These are phyloP conservation scores for Zygoascus sp. DNA, from an alignment of 1,139 yeast genomes.

Conservation along the genomic window DNA sequence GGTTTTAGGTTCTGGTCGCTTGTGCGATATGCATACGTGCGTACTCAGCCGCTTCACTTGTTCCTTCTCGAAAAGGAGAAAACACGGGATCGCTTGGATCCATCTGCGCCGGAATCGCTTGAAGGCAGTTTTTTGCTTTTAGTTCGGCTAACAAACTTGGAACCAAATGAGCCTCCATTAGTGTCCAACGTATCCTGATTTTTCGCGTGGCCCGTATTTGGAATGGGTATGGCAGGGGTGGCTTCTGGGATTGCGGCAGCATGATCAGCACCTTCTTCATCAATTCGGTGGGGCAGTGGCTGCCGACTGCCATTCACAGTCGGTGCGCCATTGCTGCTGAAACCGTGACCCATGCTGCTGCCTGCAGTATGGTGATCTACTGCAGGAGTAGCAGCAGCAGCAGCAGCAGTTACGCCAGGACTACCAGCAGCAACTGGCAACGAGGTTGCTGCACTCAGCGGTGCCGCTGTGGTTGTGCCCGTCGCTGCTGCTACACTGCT, in stretches of 20 bases:
- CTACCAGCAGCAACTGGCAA: too few species aligned
- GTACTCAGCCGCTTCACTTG: too few species aligned
- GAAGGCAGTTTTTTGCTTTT: constrained; percentile 5
- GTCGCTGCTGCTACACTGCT: constrained; percentile 1
- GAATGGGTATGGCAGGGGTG: constrained; percentile 13
- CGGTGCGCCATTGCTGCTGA: too few species aligned
- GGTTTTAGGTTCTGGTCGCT: too few species aligned
- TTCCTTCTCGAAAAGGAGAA: constrained; percentile 11
- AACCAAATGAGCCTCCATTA: not conserved
- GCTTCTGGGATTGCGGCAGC: not conserved
- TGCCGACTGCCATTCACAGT: constrained; percentile 3
- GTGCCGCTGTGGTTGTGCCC: constrained; percentile 6
- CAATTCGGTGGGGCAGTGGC: not conserved
- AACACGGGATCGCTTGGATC: constrained; percentile 2
- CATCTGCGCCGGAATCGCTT: not conserved
- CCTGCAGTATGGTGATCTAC: too few species aligned
- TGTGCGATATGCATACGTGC: too few species aligned
- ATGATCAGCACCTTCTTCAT: not conserved
- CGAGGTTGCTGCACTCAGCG: constrained; percentile 1
- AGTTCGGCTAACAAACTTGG: constrained; percentile 5
- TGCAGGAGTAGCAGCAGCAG: too few species aligned
- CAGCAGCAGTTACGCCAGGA: too few species aligned
- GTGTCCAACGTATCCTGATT: not conserved
- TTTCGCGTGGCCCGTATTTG: constrained; percentile 5
- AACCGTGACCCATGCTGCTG: too few species aligned